phyloP scores from a whole-genome alignment of 2,329 filamentous ascomycete species.

The Arthrinium puccinioides region DNA sequence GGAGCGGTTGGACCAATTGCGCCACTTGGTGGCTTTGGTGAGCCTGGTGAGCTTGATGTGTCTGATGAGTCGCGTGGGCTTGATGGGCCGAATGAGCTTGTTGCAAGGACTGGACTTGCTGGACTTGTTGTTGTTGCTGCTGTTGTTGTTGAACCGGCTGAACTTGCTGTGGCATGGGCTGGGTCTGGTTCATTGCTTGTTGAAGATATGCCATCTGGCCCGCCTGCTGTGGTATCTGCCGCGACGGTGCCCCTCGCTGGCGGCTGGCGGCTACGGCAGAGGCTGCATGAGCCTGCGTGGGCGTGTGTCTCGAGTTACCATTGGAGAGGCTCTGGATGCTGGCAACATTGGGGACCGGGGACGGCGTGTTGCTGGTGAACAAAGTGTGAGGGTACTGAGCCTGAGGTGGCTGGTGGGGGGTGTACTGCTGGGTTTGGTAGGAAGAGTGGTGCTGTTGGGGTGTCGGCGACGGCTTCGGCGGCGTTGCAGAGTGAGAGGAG shows the following conservation, averaged over 20 bases:
- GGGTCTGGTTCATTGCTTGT: slow-evolving; percentile 22
- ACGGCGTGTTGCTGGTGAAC: slow-evolving; percentile 40
- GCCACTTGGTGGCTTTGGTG: slow-evolving; percentile 30
- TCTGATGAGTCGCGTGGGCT: slow-evolving; percentile 33
- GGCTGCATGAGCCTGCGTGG: slow-evolving; percentile 35
- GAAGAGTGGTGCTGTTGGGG: slow-evolving; percentile 35
- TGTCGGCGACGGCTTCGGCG: slow-evolving; percentile 48
- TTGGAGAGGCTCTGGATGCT: slow-evolving; percentile 43
- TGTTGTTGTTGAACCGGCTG: slow-evolving; percentile 18
- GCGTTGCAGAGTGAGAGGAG: slow-evolving; percentile 40
- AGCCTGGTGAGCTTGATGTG: slow-evolving; percentile 28
- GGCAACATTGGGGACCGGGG: slow-evolving; percentile 37
- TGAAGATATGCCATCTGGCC: slow-evolving; percentile 23
- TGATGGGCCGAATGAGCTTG: slow-evolving; percentile 21
- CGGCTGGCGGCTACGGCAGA: slow-evolving; percentile 19
- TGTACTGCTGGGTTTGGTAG: slow-evolving; percentile 47
- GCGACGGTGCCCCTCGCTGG: slow-evolving; percentile 24
- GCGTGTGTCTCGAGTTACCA: slow-evolving; percentile 36
- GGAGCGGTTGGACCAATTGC: slow-evolving; percentile 17
- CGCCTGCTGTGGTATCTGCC: slow-evolving; percentile 25
- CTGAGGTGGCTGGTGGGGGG: slow-evolving; percentile 42
- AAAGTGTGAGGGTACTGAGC: slow-evolving; percentile 44
- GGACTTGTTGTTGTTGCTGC: background rate
- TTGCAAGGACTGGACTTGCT: slow-evolving; percentile 9
- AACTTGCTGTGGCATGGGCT: slow-evolving; percentile 21